Base-by-base conservation (phyloP, 371 early-diverging fungal species). In the Mortierella sp. region DNA sequence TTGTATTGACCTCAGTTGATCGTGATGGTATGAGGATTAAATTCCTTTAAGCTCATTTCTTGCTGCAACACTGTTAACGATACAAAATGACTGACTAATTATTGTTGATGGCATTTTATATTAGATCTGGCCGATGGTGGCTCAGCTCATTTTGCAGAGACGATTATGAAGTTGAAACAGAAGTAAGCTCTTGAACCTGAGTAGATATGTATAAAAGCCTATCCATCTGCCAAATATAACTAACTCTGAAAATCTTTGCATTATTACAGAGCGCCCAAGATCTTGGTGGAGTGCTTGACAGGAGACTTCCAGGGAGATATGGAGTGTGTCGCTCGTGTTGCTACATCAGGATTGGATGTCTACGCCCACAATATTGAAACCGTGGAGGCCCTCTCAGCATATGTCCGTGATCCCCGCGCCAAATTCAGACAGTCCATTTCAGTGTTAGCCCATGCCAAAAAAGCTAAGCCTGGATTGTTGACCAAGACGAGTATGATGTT, bases 321-420 rank as follows among this genome's bases (percentile, higher is more conserved):
- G 35, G 87, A 89, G 37, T 85, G 89, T 45, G 96, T 97, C 37
- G 91, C 90, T 31, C 89, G 83, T 4, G 97, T 99, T 5, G 97
- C 97, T 1, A 75, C 68, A 22, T 96, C 96, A 19, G 98, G 98
- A 22, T 82, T 98, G 77, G 97, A 99, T 83, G 99, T 99, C 7
- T 99, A 96, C 85, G 99, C 99, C 13, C 99, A 99, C 87, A 99
- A 99, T 74, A 92, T 99, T 61, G 99, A 99, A 78, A 98, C 99
- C 3, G 98, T 98, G 8, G 97, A 97, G 81, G 91, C 88, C 12
- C 86, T 98, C 62, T 95, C 97, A 57, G 89, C 94, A 19, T 91
- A 87, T 81, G 98, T 98, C 22, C 95, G 99, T 68, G 99, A 99
- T 85, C 91, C 96, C 60, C 93, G 98, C 26, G 99, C 99, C 37